A percentile compares a stretch with the other conserved stretches of the same genome.
Conservation (phyloP, 169 alveolate species). For the Amoebophrya sp. region DNA sequence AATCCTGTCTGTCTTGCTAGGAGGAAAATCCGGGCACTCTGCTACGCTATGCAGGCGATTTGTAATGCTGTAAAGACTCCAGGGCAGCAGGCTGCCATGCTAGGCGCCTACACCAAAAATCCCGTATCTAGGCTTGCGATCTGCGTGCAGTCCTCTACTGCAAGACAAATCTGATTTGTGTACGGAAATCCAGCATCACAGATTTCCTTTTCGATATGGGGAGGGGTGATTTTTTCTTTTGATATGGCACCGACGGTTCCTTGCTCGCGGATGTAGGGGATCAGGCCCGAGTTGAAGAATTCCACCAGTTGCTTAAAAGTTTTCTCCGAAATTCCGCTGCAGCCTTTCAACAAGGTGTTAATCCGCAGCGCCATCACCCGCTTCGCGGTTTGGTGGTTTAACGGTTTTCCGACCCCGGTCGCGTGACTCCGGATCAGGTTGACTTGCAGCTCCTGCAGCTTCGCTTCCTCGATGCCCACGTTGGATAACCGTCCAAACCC, state of each 20-base stretch:
- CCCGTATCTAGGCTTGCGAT: no score
- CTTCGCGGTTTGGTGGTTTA: conserved; percentile 37
- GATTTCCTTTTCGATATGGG: no score
- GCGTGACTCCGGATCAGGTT: conserved; percentile 58
- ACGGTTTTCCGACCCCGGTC: conserved; percentile 55
- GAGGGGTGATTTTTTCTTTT: no score
- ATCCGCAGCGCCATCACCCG: conserved; percentile 51
- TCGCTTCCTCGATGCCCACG: conserved; percentile 40
- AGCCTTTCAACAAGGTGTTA: conserved; percentile 55
- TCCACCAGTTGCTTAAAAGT: conserved; percentile 45
- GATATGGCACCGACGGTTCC: conserved; percentile 69
- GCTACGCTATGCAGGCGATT: no score
- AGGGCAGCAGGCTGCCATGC: no score
- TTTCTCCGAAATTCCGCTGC: conserved; percentile 49
- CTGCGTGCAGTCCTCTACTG: no score
- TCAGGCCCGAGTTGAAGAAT: conserved; percentile 45
- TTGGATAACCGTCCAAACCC: conserved; percentile 59
- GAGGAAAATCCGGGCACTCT: no score
- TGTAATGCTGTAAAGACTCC: no score
- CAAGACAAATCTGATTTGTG: no score
- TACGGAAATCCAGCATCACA: no score
- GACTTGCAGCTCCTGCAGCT: conserved; percentile 46
- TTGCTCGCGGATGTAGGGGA: conserved; percentile 50
- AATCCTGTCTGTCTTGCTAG: no score
- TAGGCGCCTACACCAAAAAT: no score